Evolutionary conservation across 805 yeast genomes (phyloP).

Genomic region (Candida namnaoensis): DNA sequence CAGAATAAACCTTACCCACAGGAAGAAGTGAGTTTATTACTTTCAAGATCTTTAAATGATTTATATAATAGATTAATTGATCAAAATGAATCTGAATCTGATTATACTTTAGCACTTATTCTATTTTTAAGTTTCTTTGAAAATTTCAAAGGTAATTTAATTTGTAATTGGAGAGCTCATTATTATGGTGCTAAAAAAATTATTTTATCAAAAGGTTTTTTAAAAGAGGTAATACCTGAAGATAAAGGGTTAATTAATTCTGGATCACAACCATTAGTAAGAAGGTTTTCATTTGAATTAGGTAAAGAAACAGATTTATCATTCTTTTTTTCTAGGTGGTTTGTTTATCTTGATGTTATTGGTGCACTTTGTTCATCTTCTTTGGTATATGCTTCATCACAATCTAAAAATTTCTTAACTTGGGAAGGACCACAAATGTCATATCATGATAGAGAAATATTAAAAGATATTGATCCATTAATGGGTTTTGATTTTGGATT

Average conservation of each 20-base stretch:
- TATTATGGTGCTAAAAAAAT: constrained; percentile 57
- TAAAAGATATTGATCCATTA: constrained; percentile 42
- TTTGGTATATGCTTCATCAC: constrained; percentile 10
- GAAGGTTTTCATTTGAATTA: neutral
- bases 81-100: constrained; percentile 42
- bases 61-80: constrained; percentile 38
- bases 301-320: constrained; percentile 12
- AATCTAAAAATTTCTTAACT: constrained; percentile 20
- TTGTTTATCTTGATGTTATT: constrained; percentile 51
- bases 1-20: constrained; percentile 13
- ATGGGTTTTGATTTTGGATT: constrained; percentile 56
- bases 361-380: constrained; percentile 48
- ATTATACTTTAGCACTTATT: constrained; percentile 51
- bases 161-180: constrained; percentile 47
- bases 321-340: constrained; percentile 54
- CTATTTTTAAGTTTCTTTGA: constrained; percentile 49
- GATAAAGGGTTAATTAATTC: too few relatives aligned
- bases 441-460: constrained; percentile 9
- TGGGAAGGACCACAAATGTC: neutral
- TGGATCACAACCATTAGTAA: too few relatives aligned
- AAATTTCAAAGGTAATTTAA: constrained; percentile 30
- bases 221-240: constrained; percentile 19
- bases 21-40: constrained; percentile 38
- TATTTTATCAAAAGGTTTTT: constrained; percentile 37
- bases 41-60: constrained; percentile 45